Evolutionary conservation across 2,329 filamentous ascomycete genomes (phyloP).

Genomic region (Aspergillus niger): DNA sequence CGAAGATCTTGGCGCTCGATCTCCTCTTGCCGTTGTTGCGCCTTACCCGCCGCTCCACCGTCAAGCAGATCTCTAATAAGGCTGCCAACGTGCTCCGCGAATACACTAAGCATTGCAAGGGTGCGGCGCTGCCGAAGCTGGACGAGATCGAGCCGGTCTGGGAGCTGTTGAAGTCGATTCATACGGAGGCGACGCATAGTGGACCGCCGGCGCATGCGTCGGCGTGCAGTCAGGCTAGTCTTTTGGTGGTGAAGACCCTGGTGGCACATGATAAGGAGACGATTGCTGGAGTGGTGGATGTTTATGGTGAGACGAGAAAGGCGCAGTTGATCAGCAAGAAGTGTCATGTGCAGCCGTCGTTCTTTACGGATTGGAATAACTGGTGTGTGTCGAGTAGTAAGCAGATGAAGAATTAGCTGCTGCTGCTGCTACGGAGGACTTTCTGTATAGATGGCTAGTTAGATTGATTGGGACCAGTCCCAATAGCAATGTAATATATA

Average conservation of each 20-base stretch:
- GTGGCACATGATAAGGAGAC: constrained; percentile 51
- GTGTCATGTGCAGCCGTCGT: constrained; percentile 62
- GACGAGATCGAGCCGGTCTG: constrained; percentile 51
- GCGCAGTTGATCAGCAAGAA: constrained; percentile 60
- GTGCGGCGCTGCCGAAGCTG: constrained; percentile 48
- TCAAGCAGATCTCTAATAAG: constrained; percentile 73
- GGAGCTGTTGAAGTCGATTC: constrained; percentile 65
- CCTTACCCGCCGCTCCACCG: constrained; percentile 73
- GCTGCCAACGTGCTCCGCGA: constrained; percentile 70
- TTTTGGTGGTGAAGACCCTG: constrained; percentile 47
- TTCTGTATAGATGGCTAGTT: neutral
- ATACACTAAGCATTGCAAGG: constrained; percentile 67
- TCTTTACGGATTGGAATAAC: constrained; percentile 74
- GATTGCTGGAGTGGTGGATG: constrained; percentile 58
- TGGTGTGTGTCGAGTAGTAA: constrained; percentile 60
- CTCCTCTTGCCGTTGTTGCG: constrained; percentile 75
- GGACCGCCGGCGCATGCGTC: constrained; percentile 69
- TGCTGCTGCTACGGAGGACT: too few species aligned
- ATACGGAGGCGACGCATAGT: constrained; percentile 60
- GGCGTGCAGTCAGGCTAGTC: constrained; percentile 66
- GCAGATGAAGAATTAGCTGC: constrained; percentile 39
- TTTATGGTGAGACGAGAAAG: constrained; percentile 66
- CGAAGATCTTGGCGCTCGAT: constrained; percentile 66
- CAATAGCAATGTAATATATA: neutral
- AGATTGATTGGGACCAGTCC: neutral